Evolutionary conservation across 139 green algal genomes (phyloP), one percentile per base, ranked within the genome.

Genomic region (Gonium pectorale): DNA sequence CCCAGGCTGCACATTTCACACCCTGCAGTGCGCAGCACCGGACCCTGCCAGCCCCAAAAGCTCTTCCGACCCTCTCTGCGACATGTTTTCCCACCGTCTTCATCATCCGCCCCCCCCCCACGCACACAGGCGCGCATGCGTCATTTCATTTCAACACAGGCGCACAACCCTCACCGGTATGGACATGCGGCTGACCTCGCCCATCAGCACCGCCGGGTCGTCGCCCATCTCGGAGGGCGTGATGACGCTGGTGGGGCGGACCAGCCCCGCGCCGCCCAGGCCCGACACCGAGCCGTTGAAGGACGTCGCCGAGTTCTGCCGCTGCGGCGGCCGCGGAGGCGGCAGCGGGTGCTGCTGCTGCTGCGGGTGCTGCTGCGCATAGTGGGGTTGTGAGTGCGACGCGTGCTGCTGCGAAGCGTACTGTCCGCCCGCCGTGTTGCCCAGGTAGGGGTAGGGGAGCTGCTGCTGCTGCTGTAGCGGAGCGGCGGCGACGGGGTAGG

Each of bases 171-270:
- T n/a, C 56, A 81, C 73, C 73, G 59, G n/a, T 19, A 69, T 27
- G 1, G 73, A 81, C 9, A 40, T n/a, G 29, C 73, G 35, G 73
- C 73, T 81, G 29, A 40, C 9, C 56, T 81, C 73, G 27, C 38
- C 43, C 4, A 56, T 60, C 54, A 81, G 40, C 46, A 64, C 2
- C 21, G 52, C 27, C 2, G 73, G 73, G 38, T 81, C 73, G 56
- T 81, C 73, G 3, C 73, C 73, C 38, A 81, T 52, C 40, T 81
- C 73, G 0, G 38, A 60, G 38, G 73, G 73, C n/a, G 73, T 81
- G 3, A 81, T 9, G 9, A 81, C 73, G 40, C 56, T 70, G 37
- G 73, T 70, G 24, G 73, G 75, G 3, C 75, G 59, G 19, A 82
- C 27, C 31, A 60, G 19, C n/a, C 68, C 68, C 41, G 41, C 2